Evolutionary conservation across 306 rosid species (phyloP), one percentile per base, ranked within the genome.

Genomic region (Cicer arietinum): DNA sequence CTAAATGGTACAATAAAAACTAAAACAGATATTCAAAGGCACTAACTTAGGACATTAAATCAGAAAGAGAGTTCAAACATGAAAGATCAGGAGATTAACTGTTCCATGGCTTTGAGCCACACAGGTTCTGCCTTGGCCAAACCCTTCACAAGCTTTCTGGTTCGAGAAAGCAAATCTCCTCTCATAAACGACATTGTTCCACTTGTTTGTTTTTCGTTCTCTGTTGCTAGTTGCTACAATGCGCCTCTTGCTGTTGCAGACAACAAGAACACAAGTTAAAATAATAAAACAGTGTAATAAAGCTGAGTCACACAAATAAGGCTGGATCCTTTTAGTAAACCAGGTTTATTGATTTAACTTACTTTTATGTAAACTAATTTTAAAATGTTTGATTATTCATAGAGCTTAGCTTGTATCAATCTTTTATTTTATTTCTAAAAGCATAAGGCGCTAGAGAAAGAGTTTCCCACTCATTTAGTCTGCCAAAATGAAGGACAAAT

Each of bases 31-130:
- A 25, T 25, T 25, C 8, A 68, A 48, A 68, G 30, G 12, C 2
- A 9, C 59, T 18, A 48, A 47, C 47, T 47, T 13, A 47, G 42
- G 7, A 66, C 8, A 10, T 1, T 25, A 59, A 57, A 69, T 51
- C 40, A 1, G 13, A 47, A 68, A 57, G 61, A n/a, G 50, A n/a
- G 64, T 6, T n/a, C 51, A 30, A 74, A 39, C 8, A 47, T 39
- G 63, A 69, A 63, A 57, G 67, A 78, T 44, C 22, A 56, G 57
- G 41, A 63, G 63, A 77, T 88, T 30, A 43, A 91, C 97, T 83
- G 90, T 78, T 91, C 92, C 98, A 91, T 91, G 82, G 96, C 98
- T 86, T 94, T 94, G 84, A 91, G 92, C 97, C 97, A 94, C 46
- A 85, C 54, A 14, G 98, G 97, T 83, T 94, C 90, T 0, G 91